Base-by-base conservation (phyloP, 1,139 yeast genomes). In the Scheffersomyces titani region DNA sequence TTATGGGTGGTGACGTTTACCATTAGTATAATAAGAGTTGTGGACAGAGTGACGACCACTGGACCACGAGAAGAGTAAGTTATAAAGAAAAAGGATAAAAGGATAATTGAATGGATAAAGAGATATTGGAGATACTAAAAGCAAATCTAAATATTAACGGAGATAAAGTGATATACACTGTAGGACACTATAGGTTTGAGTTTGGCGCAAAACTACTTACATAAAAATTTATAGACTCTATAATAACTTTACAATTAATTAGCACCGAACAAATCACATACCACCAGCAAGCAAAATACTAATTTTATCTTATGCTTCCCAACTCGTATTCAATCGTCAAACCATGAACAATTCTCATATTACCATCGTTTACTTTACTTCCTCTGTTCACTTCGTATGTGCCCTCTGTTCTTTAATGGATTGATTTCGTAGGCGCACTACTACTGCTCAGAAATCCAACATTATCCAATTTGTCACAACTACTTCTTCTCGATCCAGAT, bases 1-100 rank as follows among this genome's bases (percentile, higher is more conserved):
- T 80, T 89, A 67, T 93, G 98, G 98, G 92, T 94, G 48, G 72
- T 88, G 45, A 89, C 97, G 0, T 93, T 93, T 65, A 84, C 94
- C 13, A 85, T 93, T 55, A 89, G 97, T 70, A 87, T 92, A 18
- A 78, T 90, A 60, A 80, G 98, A 61, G 91, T 93, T 53, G 94
- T 93, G 5, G 94, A 89, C 65, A 82, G 88, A 57, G 96, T 89
- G 61, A 69, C 61, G 36, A 55, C 58, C 24, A 49, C 46, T 3
- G 56, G 53, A 19, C 62, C 56, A 19, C 30, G 62, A 36, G 53
- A 50, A 36, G 55, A 58, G 45, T 55, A 46, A 18, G 13, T 9
- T 9, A 30, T 30, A 30, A 30, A 30, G 40, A 30, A 11, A 30
- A 30, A 11, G 13, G 16, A 30, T 11, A 16, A 30, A 30, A 9